Percentiles rank a stretch among this genome's conserved stretches.
These are phyloP conservation scores for Letharia lupina DNA, from an alignment of 495 filamentous ascomycete genomes.

Conservation along the genomic window DNA sequence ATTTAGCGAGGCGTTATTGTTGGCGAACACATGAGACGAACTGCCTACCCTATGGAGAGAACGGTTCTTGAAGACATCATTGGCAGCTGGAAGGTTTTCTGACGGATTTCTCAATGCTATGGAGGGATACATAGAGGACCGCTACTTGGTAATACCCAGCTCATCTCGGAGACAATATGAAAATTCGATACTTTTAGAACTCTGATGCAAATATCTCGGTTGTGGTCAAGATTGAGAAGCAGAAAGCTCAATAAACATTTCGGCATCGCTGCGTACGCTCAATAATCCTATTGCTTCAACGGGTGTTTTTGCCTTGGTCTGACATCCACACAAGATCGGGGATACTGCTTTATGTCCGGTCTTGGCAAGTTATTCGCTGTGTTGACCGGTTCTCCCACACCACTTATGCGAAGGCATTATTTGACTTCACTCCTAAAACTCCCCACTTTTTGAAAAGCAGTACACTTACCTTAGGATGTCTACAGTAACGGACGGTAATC, in stretches of 20 bases:
- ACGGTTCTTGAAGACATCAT: background rate
- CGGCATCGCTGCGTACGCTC: background rate
- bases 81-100: background rate
- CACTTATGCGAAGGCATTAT: background rate
- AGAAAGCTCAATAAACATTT: background rate
- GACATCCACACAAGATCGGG: background rate
- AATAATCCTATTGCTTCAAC: background rate
- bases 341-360: background rate
- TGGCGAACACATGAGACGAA: background rate
- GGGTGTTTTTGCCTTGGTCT: no score
- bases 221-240: background rate
- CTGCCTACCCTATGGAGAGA: background rate
- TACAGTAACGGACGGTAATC: conserved; percentile 7
- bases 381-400: background rate
- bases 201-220: background rate
- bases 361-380: background rate
- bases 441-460: background rate
- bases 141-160: background rate
- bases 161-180: background rate
- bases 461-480: conserved; percentile 14
- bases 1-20: conserved; percentile 1
- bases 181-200: background rate
- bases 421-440: no score
- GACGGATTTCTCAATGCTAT: background rate
- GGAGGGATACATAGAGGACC: background rate